These are phyloP conservation scores for Petasospora fabianii DNA, from an alignment of 1,139 yeast species.

Conservation along the genomic window DNA sequence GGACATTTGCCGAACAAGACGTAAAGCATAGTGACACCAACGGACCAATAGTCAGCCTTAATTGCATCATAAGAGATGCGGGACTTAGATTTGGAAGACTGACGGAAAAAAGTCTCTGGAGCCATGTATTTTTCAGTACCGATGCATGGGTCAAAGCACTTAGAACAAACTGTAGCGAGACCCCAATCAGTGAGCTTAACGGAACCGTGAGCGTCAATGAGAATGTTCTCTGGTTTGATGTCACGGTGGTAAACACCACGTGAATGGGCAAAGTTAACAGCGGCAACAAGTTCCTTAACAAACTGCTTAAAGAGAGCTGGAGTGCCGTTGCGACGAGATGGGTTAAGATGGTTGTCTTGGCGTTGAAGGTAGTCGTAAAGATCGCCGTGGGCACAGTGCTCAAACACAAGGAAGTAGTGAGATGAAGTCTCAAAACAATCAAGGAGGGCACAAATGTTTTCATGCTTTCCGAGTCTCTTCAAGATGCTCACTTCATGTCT, in stretches of 20 bases:
- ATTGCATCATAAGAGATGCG: constrained; percentile 57
- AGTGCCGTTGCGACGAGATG: constrained; percentile 17
- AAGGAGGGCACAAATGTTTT: constrained; percentile 54
- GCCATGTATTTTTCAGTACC: constrained; percentile 96
- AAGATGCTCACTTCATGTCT: constrained; percentile 66
- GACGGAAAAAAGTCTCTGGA: constrained; percentile 63
- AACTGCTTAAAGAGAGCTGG: constrained; percentile 18
- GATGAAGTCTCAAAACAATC: constrained; percentile 64
- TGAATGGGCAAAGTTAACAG: constrained; percentile 68
- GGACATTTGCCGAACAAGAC: constrained; percentile 86
- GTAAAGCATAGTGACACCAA: constrained; percentile 79
- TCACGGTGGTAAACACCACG: constrained; percentile 78
- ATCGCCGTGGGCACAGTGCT: constrained; percentile 85
- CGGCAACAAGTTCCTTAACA: constrained; percentile 64
- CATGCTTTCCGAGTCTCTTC: constrained; percentile 44
- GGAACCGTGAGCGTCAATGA: constrained; percentile 62
- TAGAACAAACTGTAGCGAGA: constrained; percentile 59
- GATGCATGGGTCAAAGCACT: constrained; percentile 71
- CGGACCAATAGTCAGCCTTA: constrained; percentile 85
- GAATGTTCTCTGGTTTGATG: constrained; percentile 81
- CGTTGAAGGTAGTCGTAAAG: constrained; percentile 74
- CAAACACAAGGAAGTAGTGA: constrained; percentile 59
- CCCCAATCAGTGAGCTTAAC: constrained; percentile 89
- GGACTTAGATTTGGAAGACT: constrained; percentile 6
- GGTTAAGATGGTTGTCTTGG: constrained; percentile 34